phyloP scores from a whole-genome alignment of 179 eudicot genomes.

The Heliamphora pulchella region DNA sequence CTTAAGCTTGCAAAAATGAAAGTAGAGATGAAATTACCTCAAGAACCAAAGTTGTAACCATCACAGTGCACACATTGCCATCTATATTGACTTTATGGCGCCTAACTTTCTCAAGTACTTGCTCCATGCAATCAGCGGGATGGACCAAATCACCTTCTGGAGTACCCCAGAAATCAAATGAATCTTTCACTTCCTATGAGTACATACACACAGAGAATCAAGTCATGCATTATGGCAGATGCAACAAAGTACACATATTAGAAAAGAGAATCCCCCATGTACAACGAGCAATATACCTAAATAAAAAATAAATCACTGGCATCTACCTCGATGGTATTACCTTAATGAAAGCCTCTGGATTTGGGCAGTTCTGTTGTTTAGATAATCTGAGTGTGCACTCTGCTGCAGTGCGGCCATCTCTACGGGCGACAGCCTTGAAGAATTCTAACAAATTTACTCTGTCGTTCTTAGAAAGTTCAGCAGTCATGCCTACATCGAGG shows the following conservation, averaged over 20 bases:
- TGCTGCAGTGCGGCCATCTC: conserved; percentile 76
- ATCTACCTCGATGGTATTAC: conserved; percentile 21
- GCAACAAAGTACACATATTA: not conserved
- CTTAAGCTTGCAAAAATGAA: not conserved
- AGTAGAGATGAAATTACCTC: conserved; percentile 43
- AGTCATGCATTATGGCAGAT: too few relatives aligned
- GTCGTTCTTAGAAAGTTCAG: conserved; percentile 66
- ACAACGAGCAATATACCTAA: not conserved
- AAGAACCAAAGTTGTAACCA: conserved; percentile 77
- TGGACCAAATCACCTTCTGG: conserved; percentile 73
- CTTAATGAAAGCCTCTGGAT: conserved; percentile 64
- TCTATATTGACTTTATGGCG: conserved; percentile 77
- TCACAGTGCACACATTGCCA: conserved; percentile 75
- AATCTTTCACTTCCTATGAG: conserved; percentile 53
- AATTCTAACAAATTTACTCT: conserved; percentile 59
- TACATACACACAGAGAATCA: too few relatives aligned
- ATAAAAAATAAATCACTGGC: not conserved
- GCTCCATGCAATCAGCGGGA: conserved; percentile 80
- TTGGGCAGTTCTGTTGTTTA: conserved; percentile 66
- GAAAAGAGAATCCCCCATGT: not conserved
- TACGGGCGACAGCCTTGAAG: conserved; percentile 69
- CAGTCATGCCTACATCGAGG: conserved; percentile 86
- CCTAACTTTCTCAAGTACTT: conserved; percentile 67
- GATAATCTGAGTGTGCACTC: conserved; percentile 65
- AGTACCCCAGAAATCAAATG: conserved; percentile 84